Evolutionary conservation across 1,284 basidiomycete species (phyloP).

Genomic region (Binderoboletus segoi): DNA sequence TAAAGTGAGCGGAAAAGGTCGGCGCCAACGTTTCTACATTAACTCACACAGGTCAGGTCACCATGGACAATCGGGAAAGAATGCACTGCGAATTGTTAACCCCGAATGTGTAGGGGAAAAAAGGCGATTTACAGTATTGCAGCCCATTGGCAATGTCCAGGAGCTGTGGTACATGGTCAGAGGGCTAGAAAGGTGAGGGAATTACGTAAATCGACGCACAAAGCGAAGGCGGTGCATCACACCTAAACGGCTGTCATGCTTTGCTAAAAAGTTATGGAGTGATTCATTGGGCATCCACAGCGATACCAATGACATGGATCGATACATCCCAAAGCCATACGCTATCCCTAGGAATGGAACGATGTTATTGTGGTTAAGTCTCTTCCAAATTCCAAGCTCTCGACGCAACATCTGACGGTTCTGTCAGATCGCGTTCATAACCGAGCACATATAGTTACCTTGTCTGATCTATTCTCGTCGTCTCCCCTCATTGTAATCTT

Average conservation of each 20-base stretch:
- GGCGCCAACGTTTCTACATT: too few species aligned
- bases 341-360: slow-evolving; percentile 17
- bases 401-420: slow-evolving; percentile 4
- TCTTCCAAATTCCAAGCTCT: slow-evolving; percentile 24
- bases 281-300: slow-evolving; percentile 22
- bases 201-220: not conserved
- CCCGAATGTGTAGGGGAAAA: not conserved
- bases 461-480: not conserved
- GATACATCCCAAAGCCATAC: slow-evolving; percentile 15
- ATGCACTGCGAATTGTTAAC: slow-evolving; percentile 3
- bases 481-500: not conserved
- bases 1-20: too few species aligned
- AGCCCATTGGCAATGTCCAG: slow-evolving; percentile 5
- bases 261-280: slow-evolving; percentile 9
- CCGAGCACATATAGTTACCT: not conserved
- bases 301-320: slow-evolving; percentile 18
- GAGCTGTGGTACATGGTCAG: not conserved
- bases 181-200: rapidly evolving
- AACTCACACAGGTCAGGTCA: slow-evolving; percentile 4
- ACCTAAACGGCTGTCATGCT: not conserved
- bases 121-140: not conserved
- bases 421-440: too few species aligned
- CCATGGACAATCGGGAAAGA: slow-evolving; percentile 6
- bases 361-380: slow-evolving; percentile 10
- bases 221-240: slow-evolving; percentile 1